phyloP scores from a whole-genome alignment of 306 rosid species.

The Herpetospermum pedunculosum region DNA sequence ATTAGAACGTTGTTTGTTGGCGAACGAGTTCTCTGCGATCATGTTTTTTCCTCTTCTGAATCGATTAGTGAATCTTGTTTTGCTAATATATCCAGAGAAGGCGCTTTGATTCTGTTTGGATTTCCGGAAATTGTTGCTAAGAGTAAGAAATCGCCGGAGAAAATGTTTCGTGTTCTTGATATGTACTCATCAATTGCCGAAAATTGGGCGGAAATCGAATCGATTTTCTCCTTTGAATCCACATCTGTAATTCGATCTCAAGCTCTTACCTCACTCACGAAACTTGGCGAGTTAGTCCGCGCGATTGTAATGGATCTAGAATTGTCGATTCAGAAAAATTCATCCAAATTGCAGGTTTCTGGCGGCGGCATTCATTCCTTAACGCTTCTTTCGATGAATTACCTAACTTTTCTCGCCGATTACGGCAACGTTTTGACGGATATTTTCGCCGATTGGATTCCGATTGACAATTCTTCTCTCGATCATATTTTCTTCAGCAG shows the following conservation, averaged over 20 bases:
- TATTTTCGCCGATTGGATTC: conserved; percentile 31
- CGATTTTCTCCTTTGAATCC: conserved; percentile 40
- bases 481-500: conserved; percentile 29
- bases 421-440: conserved; percentile 37
- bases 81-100: conserved; percentile 44
- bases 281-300: conserved; percentile 28
- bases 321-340: conserved; percentile 32
- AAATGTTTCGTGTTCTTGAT: conserved; percentile 49
- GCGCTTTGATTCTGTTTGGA: conserved; percentile 41
- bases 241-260: conserved; percentile 23
- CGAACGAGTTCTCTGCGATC: conserved; percentile 63
- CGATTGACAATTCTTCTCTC: conserved; percentile 12
- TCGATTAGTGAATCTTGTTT: conserved; percentile 53
- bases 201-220: conserved; percentile 46
- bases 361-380: conserved; percentile 38
- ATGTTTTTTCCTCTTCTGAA: conserved; percentile 38
- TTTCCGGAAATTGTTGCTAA: conserved; percentile 46
- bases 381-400: conserved; percentile 30
- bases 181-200: conserved; percentile 33
- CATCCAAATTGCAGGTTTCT: conserved; percentile 17
- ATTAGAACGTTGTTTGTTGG: conserved; percentile 46
- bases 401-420: conserved; percentile 42
- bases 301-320: conserved; percentile 34
- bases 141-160: conserved; percentile 39
- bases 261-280: conserved; percentile 24